A percentile compares a stretch with the other conserved stretches of the same genome.
These are phyloP conservation scores for Ceratocystis harringtonii DNA, from an alignment of 2,329 filamentous ascomycete species.

Conservation along the genomic window DNA sequence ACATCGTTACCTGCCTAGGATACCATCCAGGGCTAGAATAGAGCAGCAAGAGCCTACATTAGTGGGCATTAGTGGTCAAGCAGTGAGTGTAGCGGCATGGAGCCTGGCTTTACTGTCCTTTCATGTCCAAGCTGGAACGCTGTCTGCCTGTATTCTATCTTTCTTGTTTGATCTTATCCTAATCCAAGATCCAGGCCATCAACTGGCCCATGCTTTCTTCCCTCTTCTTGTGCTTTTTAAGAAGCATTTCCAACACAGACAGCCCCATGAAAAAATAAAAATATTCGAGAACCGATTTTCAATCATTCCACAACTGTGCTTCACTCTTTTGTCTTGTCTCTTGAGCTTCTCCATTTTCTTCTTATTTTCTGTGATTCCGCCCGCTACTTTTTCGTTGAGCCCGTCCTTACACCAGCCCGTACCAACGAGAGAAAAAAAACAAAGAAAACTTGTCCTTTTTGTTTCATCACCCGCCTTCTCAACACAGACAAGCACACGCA, in stretches of 20 bases:
- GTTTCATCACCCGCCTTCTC: background rate
- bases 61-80: too few species aligned
- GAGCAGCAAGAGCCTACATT: too few species aligned
- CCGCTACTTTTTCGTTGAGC: background rate
- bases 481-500: too few species aligned
- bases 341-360: background rate
- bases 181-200: background rate
- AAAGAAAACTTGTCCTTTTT: background rate
- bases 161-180: too few species aligned
- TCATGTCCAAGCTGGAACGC: too few species aligned
- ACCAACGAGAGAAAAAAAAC: background rate
- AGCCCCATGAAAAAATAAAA: background rate
- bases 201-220: background rate
- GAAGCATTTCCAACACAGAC: too few species aligned
- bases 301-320: constrained; percentile 6
- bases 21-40: too few species aligned
- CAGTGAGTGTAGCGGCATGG: too few species aligned
- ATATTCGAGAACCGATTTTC: too few species aligned
- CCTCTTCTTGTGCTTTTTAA: too few species aligned
- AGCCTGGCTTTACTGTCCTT: too few species aligned
- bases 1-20: background rate
- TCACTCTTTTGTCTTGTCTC: background rate
- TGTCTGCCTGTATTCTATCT: too few species aligned
- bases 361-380: background rate
- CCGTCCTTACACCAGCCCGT: background rate